Evolutionary conservation across 176 grass and related monocot genomes (phyloP).

Genomic region (Eremochloa ophiuroides): DNA sequence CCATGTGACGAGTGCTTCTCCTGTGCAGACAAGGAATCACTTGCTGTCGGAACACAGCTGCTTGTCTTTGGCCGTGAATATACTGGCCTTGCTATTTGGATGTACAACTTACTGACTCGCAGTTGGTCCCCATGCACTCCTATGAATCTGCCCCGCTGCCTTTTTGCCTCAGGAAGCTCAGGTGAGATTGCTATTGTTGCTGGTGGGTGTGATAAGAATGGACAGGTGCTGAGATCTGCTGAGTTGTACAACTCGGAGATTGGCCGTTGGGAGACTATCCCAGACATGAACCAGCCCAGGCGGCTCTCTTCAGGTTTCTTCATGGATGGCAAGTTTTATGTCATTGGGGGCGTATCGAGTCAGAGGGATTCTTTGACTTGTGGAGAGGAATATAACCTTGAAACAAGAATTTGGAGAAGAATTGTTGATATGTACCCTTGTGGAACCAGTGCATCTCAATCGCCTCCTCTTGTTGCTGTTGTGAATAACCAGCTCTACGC

Average conservation of each 20-base stretch:
- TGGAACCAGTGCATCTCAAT: slow-evolving; percentile 68
- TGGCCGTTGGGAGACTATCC: slow-evolving; percentile 67
- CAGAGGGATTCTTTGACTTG: slow-evolving; percentile 70
- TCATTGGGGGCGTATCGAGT: slow-evolving; percentile 74
- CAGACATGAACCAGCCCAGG: slow-evolving; percentile 71
- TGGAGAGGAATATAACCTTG: slow-evolving; percentile 78
- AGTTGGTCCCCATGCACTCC: slow-evolving; percentile 67
- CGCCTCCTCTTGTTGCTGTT: slow-evolving; percentile 79
- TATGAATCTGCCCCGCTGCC: slow-evolving; percentile 78
- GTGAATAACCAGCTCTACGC: slow-evolving; percentile 96
- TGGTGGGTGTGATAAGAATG: slow-evolving; percentile 69
- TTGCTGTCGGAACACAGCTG: slow-evolving; percentile 83
- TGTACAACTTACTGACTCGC: slow-evolving; percentile 63
- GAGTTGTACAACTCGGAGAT: slow-evolving; percentile 88
- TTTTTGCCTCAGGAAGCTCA: slow-evolving; percentile 75
- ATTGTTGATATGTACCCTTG: slow-evolving; percentile 77
- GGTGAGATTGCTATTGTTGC: slow-evolving; percentile 79
- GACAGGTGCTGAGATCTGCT: slow-evolving; percentile 57
- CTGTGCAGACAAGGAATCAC: slow-evolving; percentile 87
- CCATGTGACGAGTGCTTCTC: slow-evolving; percentile 91
- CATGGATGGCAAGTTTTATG: slow-evolving; percentile 94
- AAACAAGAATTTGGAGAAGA: slow-evolving; percentile 77
- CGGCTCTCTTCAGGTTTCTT: slow-evolving; percentile 82
- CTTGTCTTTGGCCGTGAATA: slow-evolving; percentile 90
- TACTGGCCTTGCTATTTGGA: slow-evolving; percentile 83